Percentiles rank a stretch among this genome's conserved stretches.
phyloP scores from a whole-genome alignment of 345 rosid species.

The Gossypioides kirkii region DNA sequence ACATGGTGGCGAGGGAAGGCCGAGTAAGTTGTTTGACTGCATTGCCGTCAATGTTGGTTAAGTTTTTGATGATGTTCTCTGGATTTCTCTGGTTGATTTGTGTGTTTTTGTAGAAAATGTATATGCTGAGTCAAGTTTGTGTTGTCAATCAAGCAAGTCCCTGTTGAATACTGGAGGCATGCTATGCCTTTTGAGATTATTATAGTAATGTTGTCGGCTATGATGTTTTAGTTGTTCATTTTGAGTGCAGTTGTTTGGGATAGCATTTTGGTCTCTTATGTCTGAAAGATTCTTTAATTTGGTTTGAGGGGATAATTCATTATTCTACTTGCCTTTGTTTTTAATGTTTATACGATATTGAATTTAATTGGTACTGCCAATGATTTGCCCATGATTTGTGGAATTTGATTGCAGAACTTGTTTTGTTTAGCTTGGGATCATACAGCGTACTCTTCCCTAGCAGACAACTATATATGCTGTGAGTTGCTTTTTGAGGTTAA shows the following conservation, averaged over 20 bases:
- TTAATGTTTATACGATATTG: not conserved
- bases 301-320: not conserved
- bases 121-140: not conserved
- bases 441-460: not conserved
- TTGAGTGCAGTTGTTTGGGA: not conserved
- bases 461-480: not conserved
- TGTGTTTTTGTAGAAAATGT: not conserved
- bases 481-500: not conserved
- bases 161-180: not conserved
- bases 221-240: not conserved
- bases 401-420: not conserved
- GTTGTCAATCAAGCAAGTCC: not conserved
- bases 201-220: not conserved
- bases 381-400: not conserved
- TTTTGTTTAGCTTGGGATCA: constrained; percentile 2
- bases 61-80: not conserved
- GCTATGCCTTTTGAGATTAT: not conserved
- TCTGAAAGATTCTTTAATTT: not conserved
- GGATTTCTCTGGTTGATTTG: not conserved
- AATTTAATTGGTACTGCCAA: not conserved
- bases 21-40: not conserved
- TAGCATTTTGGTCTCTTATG: not conserved
- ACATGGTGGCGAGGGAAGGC: not conserved
- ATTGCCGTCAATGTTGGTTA: not conserved
- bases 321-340: not conserved